phyloP scores from a whole-genome alignment of 2,329 filamentous ascomycete genomes.

The Colletotrichum godetiae region DNA sequence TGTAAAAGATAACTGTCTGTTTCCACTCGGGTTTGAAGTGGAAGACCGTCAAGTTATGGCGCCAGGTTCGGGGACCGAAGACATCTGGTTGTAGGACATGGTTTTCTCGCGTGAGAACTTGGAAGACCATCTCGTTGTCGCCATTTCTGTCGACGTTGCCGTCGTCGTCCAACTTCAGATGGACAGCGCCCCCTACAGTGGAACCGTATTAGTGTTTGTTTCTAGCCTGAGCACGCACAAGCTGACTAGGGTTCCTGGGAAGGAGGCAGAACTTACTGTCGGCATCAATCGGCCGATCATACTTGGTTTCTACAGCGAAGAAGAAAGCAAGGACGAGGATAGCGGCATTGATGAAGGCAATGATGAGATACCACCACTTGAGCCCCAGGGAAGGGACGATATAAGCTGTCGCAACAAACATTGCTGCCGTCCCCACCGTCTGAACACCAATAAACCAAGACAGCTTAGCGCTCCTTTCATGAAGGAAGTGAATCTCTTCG shows the following conservation, averaged over 20 bases:
- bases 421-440: constrained; percentile 24
- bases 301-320: constrained; percentile 38
- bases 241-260: neutral
- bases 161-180: neutral
- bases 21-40: constrained; percentile 36
- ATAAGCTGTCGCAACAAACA: constrained; percentile 38
- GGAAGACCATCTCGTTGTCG: constrained; percentile 9
- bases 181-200: neutral
- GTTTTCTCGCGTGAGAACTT: constrained; percentile 13
- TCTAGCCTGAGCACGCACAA: too few species aligned
- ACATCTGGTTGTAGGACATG: constrained; percentile 28
- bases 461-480: constrained; percentile 35
- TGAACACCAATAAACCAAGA: constrained; percentile 37
- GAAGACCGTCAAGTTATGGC: constrained; percentile 39
- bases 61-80: constrained; percentile 34
- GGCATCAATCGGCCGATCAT: constrained; percentile 27
- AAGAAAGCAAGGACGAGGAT: constrained; percentile 29
- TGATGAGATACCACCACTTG: constrained; percentile 40
- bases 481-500: constrained; percentile 40
- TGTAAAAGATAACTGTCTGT: constrained; percentile 33
- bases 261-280: constrained; percentile 5
- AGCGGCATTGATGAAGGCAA: constrained; percentile 35
- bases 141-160: neutral
- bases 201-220: neutral
- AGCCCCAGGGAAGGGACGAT: constrained; percentile 34